Conservation (phyloP, 129 eudicot genomes). For the Calendula officinalis region DNA sequence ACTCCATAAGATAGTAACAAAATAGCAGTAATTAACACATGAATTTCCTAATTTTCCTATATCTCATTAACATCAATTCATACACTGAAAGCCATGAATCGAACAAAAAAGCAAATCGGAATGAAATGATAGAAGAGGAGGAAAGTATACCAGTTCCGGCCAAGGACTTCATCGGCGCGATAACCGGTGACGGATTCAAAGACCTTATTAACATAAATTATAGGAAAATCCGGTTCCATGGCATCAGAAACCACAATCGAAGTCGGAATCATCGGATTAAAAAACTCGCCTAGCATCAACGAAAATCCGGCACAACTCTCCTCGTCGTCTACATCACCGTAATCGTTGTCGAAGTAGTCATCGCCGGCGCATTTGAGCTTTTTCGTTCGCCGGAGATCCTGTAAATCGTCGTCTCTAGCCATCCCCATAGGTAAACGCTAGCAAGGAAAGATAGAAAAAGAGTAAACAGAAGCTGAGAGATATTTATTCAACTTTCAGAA, state of each 20-base stretch:
- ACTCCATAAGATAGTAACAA: slow-evolving; percentile 4
- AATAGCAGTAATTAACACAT: neutral
- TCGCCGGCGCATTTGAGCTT: slow-evolving; percentile 42
- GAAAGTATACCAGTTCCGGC: slow-evolving; percentile 70
- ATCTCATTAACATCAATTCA: neutral
- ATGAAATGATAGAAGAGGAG: neutral
- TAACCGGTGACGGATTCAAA: slow-evolving; percentile 84
- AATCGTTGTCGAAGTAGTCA: slow-evolving; percentile 20
- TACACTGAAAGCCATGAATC: neutral
- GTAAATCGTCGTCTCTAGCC: slow-evolving; percentile 23
- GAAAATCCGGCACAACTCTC: slow-evolving; percentile 25
- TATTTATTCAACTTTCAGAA: slow-evolving; percentile 21
- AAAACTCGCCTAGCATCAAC: slow-evolving; percentile 36
- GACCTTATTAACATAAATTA: slow-evolving; percentile 75
- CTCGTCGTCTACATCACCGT: slow-evolving; percentile 30
- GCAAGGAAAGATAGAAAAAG: neutral
- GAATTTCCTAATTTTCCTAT: neutral
- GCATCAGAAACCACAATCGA: slow-evolving; percentile 89
- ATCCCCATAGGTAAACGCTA: slow-evolving; percentile 26
- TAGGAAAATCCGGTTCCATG: slow-evolving; percentile 72
- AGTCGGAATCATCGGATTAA: slow-evolving; percentile 57
- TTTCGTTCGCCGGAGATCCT: slow-evolving; percentile 27
- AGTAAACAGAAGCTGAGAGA: slow-evolving; percentile 12
- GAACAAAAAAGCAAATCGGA: neutral
- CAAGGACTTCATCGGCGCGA: slow-evolving; percentile 90